Evolutionary conservation across 192 early-diverging fungal genomes (phyloP), one percentile per base, ranked within the genome.

Genomic region (Umbelopsis sp.): DNA sequence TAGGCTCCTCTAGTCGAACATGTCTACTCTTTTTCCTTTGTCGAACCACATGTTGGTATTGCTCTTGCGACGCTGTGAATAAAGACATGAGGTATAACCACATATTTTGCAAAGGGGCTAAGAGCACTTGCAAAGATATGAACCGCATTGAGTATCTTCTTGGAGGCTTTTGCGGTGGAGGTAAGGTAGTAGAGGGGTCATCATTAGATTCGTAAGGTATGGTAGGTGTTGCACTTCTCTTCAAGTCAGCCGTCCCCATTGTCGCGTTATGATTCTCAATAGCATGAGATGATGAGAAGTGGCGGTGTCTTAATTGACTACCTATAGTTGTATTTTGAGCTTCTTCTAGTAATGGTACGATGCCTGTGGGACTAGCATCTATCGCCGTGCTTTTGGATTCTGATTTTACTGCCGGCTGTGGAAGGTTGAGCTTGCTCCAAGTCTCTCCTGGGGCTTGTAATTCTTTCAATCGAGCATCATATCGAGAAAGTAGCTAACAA

Each of bases 11-110:
- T 67, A 69, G 70, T 27, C 49, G 46, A 49, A 68, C 74, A 71
- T 55, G 80, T 64, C 46, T 76, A 69, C 70, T 75, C 51, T 50
- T 75, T 75, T 68, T 79, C 47, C 68, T 71, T 69, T 68, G 81
- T 61, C 52, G 77, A 49, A 67, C 68, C 1, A 79, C 49, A n/a
- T 68, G 15, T 12, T 74, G 71, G 49, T 75, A 79, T n/a, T 67
- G 70, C 66, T 79, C 69, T 25, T 79, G 78, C 30, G 78, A 79
- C 18, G 70, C 58, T 4, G 71, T 75, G 27, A 79, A 41, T 3
- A 71, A 23, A 3, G 74, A 71, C 16, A 68, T 55, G 8, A 74
- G 30, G 41, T 71, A 72, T 2, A 70, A 45, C 45, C 68, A 79
- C 4, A 79, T 37, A 0, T 33, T 69, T 16, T 64, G 65, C 16